Evolutionary conservation across 371 early-diverging fungal species (phyloP).

Genomic region (Syncephalastrum contaminatum): DNA sequence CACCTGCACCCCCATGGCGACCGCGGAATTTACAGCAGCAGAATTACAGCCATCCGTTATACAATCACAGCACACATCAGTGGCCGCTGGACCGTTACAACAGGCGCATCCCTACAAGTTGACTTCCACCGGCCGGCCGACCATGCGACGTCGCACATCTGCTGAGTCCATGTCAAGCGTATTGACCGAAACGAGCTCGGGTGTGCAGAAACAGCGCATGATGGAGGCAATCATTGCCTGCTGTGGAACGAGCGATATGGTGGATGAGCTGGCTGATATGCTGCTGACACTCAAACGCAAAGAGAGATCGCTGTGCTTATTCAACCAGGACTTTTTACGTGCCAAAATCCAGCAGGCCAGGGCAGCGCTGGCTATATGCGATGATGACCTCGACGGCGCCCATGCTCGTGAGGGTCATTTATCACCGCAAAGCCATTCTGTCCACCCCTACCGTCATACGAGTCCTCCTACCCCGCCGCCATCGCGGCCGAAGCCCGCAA

Average conservation of each 20-base stretch:
- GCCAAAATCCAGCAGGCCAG: slow-evolving; percentile 40
- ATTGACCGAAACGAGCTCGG: slow-evolving; percentile 29
- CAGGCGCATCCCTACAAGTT: no score
- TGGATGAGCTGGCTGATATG: slow-evolving; percentile 47
- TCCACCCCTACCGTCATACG: neutral
- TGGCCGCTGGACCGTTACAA: neutral
- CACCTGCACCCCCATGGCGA: neutral
- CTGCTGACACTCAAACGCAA: slow-evolving; percentile 44
- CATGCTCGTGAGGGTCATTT: neutral
- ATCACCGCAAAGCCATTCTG: no score
- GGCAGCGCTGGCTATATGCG: slow-evolving; percentile 39
- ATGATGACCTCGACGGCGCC: slow-evolving; percentile 25
- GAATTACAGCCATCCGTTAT: neutral
- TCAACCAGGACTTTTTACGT: slow-evolving; percentile 42
- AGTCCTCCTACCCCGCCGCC: neutral
- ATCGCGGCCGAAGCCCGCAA: neutral
- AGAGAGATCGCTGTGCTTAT: slow-evolving; percentile 47
- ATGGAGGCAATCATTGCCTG: slow-evolving; percentile 23
- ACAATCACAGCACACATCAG: slow-evolving; percentile 2
- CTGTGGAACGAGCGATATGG: slow-evolving; percentile 15
- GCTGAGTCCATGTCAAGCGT: slow-evolving; percentile 30
- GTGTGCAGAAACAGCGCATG: slow-evolving; percentile 23
- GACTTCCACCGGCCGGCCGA: slow-evolving; percentile 4
- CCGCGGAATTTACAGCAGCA: neutral
- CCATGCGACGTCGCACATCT: slow-evolving; percentile 33